phyloP scores from a whole-genome alignment of 164 flowering plant species.

The Protea cynaroides region DNA sequence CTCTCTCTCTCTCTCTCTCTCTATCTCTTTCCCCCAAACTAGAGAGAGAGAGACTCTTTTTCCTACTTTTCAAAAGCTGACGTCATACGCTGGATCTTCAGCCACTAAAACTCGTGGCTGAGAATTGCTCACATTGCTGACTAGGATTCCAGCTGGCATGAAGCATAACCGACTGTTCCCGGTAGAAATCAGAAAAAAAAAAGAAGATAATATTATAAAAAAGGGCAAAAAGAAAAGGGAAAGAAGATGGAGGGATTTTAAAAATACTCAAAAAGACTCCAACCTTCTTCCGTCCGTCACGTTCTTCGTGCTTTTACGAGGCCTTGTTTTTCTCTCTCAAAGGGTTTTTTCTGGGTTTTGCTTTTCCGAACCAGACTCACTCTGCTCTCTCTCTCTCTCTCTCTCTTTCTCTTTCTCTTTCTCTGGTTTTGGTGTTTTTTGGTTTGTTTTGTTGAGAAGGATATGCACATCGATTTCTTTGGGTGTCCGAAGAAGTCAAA shows the following conservation, averaged over 20 bases:
- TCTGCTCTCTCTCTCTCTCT: neutral
- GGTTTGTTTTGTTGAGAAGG: neutral
- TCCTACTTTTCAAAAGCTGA: neutral
- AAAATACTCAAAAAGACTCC: too few species aligned
- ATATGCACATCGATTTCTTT: constrained; percentile 4
- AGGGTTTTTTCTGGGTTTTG: constrained; percentile 17
- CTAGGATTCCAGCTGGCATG: constrained; percentile 22
- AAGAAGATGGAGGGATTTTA: too few species aligned
- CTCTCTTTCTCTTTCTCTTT: neutral
- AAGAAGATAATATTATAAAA: too few species aligned
- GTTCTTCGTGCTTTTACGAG: constrained; percentile 22
- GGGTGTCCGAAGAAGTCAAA: neutral
- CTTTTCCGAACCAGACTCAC: too few species aligned
- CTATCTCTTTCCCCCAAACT: too few species aligned
- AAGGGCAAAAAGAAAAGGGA: too few species aligned
- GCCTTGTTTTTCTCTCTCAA: neutral
- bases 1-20: too few species aligned
- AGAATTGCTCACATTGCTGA: constrained; percentile 17
- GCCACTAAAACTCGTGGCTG: constrained; percentile 24
- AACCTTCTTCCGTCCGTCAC: constrained; percentile 12
- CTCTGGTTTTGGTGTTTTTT: neutral
- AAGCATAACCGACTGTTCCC: constrained; percentile 8
- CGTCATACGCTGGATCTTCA: constrained; percentile 15
- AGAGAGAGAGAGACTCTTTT: neutral
- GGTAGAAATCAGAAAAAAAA: neutral